Percentiles rank a stretch among this genome's conserved stretches.
phyloP scores from a whole-genome alignment of 345 rosid genomes.

The Clausena lansium region DNA sequence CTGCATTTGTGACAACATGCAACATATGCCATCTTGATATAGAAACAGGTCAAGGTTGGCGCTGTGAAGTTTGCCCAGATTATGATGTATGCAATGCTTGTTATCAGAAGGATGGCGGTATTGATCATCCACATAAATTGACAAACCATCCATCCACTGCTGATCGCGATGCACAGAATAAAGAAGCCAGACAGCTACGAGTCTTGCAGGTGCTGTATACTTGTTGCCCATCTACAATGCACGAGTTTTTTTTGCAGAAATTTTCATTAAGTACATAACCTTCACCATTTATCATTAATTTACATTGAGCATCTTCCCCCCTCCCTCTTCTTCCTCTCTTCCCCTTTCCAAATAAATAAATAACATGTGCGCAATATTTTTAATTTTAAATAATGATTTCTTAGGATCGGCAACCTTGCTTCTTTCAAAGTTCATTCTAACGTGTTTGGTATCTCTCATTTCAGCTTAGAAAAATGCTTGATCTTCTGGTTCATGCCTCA shows the following conservation, averaged over 20 bases:
- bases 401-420: too few species aligned
- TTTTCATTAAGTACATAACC: not conserved
- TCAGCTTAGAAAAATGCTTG: conserved; percentile 99
- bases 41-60: conserved; percentile 99
- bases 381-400: too few species aligned
- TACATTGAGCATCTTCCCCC: too few species aligned
- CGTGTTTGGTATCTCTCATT: conserved; percentile 21
- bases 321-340: too few species aligned
- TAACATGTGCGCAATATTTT: too few species aligned
- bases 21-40: conserved; percentile 80
- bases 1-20: conserved; percentile 97
- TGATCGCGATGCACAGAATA: conserved; percentile 96
- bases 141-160: conserved; percentile 83
- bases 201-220: conserved; percentile 64
- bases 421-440: conserved; percentile 2
- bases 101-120: conserved; percentile 71
- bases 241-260: not conserved
- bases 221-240: not conserved
- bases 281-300: not conserved
- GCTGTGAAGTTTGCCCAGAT: conserved; percentile 95
- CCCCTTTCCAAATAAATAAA: too few species aligned
- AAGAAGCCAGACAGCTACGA: conserved; percentile 91
- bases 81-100: conserved; percentile 91
- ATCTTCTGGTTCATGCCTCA: conserved; percentile 97
- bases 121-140: conserved; percentile 95